Conservation (phyloP, 345 rosid genomes). For the Psidium friedrichsthalianum region DNA sequence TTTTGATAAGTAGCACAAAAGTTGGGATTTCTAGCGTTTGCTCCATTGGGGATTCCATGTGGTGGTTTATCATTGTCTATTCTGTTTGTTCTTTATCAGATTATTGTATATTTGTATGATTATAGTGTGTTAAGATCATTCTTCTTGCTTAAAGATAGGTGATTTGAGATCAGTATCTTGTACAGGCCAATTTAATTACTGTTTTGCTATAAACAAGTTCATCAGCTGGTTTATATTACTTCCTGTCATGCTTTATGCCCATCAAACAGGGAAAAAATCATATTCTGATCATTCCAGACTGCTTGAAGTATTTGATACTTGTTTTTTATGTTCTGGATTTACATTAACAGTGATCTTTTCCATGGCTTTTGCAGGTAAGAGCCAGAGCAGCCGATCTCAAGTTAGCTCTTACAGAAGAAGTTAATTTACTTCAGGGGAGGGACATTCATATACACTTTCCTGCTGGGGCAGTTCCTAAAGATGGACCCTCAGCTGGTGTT, state of each 20-base stretch:
- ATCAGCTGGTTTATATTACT: background rate
- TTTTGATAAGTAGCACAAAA: background rate
- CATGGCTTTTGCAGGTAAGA: conserved; percentile 46
- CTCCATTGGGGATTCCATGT: background rate
- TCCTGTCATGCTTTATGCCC: background rate
- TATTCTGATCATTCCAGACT: too few relatives aligned
- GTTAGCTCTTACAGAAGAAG: conserved; percentile 47
- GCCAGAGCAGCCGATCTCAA: conserved; percentile 84
- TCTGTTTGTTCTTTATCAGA: background rate
- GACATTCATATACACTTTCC: conserved; percentile 98
- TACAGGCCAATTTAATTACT: background rate
- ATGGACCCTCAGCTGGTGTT: conserved; percentile 99
- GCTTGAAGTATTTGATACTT: background rate
- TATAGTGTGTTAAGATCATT: background rate
- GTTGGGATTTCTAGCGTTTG: background rate
- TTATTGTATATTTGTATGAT: background rate
- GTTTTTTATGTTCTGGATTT: background rate
- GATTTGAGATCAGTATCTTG: background rate
- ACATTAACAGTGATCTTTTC: background rate
- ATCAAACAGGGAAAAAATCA: too few relatives aligned
- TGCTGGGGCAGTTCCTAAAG: conserved; percentile 95
- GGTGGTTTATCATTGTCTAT: background rate
- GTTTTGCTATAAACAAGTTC: background rate
- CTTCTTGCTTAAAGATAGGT: background rate
- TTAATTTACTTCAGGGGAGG: conserved; percentile 70